Evolutionary conservation across 139 green algal species (phyloP), one percentile per base, ranked within the genome.

Genomic region (Zygnema circumcarinatum): DNA sequence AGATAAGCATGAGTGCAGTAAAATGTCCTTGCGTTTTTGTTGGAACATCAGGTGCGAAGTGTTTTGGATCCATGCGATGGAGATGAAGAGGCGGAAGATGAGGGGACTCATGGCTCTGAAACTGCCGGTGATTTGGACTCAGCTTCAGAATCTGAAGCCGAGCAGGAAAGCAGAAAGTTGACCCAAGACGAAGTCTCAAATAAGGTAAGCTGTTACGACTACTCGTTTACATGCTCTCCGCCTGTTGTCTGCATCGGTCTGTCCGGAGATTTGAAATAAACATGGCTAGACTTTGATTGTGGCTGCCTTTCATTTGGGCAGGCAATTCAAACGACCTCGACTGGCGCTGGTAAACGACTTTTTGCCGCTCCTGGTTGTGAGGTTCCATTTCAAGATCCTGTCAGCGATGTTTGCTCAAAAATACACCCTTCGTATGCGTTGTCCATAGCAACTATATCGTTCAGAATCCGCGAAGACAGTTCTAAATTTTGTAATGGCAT

Each of bases 41-140:
- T 40, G 2, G 33, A 47, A 83, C 22, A 76, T 31, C 85, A 90
- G 85, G 85, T 90, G 36, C 33, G 52, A 36, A 88, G 79, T 69
- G 38, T 88, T 22, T 79, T 90, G n/a, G 85, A 90, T 67, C 85
- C 85, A 11, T 88, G 79, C 35, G 84, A 85, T 74, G 53, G 56
- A 35, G 33, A 89, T 33, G 79, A 88, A 29, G 84, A 80, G 52
- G 31, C 62, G 32, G 52, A 88, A 33, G 84, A 86, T 35, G 76
- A 52, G 36, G 31, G 40, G 41, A 86, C 62, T 29, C 62, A 86
- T 39, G 80, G 56, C 56, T 75, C 76, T 68, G 76, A 84, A 84
- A 73, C 36, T 21, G 67, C 76, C 22, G 38, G 36, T 62, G 33
- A 69, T 36, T 84, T 36, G 3, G 35, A 78, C 40, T 84, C 76